Evolutionary conservation across 208 protist genomes (phyloP).

Genomic region (Leishmania arabica): DNA sequence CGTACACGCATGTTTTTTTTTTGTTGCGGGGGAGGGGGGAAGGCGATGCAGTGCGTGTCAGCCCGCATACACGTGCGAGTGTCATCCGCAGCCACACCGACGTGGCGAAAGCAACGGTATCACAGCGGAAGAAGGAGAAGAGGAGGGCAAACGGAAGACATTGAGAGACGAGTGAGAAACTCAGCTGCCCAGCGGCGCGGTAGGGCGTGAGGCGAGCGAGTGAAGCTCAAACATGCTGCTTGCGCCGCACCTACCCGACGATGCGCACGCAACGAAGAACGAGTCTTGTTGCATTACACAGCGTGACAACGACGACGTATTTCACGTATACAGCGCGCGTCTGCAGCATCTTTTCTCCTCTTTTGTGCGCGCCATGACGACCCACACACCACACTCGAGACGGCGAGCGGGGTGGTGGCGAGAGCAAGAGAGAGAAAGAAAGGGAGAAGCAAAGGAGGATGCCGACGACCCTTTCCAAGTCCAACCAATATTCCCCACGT

Average conservation of each 20-base stretch:
- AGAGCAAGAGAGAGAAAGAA: background rate
- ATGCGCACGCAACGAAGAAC: background rate
- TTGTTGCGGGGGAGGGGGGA: background rate
- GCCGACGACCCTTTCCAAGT: background rate
- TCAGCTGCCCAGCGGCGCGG: background rate
- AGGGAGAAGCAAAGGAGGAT: background rate
- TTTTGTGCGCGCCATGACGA: background rate
- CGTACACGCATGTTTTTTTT: background rate
- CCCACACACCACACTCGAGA: background rate
- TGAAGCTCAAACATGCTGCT: background rate
- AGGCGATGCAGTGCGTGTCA: background rate
- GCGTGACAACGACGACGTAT: background rate
- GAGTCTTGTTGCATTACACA: background rate
- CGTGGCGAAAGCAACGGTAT: background rate
- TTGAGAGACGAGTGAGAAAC: background rate
- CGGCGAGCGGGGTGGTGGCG: background rate
- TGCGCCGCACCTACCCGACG: background rate
- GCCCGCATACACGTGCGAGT: background rate
- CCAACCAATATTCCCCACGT: background rate
- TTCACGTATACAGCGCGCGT: background rate
- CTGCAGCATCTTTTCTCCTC: background rate
- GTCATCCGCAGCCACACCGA: background rate
- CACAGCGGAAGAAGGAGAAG: background rate
- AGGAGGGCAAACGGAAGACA: background rate
- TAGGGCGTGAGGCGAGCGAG: background rate